Evolutionary conservation across 2,329 filamentous ascomycete species (phyloP), one percentile per base, ranked within the genome.

Genomic region (Scolecobasidium constrictum): DNA sequence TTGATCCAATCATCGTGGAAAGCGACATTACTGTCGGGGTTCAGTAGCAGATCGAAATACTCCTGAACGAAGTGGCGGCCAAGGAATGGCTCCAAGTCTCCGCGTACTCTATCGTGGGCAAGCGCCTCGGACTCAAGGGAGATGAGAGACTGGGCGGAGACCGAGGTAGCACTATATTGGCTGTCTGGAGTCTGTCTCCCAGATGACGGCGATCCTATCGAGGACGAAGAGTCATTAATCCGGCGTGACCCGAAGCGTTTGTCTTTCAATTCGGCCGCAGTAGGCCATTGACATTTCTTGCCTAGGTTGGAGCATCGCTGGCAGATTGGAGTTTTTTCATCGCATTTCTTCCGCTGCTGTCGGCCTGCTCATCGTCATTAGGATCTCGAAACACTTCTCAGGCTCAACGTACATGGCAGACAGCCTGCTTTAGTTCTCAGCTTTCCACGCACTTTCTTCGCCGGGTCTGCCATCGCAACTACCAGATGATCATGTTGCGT

Each of bases 1-100:
- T 31, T n/a, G 26, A 31, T 31, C 26, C 26, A 31, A n/a, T 31
- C 26, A n/a, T 31, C n/a, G n/a, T 31, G n/a, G 26, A 31, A 31
- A 31, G n/a, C 26, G 26, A n/a, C 9, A 31, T n/a, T 31, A n/a
- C 26, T 31, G 9, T 31, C 26, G 9, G n/a, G n/a, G 26, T 31
- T 31, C 9, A 31, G 26, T n/a, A 31, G n/a, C 26, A 31, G 26
- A n/a, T 7, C 26, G n/a, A 9, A 31, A 31, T 31, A 31, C 26
- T 31, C n/a, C n/a, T 31, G 9, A 9, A 9, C 26, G n/a, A 31
- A 31, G 26, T 31, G 26, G n/a, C n/a, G 9, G 9, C 26, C 9
- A n/a, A 31, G 9, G n/a, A 9, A 31, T 7, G 26, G 26, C 26
- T 31, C 26, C 26, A 31, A n/a, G n/a, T 31, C 26, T n/a, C 9